These are phyloP conservation scores for Flaveria trinervia DNA, from an alignment of 129 eudicot species.

Conservation along the genomic window DNA sequence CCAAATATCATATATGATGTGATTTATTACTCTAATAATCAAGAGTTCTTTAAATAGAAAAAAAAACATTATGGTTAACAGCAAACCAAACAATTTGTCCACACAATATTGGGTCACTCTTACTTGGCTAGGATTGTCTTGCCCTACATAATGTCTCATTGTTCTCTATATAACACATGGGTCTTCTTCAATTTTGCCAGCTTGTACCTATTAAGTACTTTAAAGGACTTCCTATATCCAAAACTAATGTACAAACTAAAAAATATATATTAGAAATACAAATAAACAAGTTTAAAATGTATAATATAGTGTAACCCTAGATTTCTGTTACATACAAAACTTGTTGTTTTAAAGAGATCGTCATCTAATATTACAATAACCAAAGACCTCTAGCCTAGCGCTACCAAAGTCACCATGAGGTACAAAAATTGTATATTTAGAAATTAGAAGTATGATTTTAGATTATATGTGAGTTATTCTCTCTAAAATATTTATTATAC, in stretches of 20 bases:
- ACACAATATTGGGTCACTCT: constrained; percentile 26
- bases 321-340: neutral
- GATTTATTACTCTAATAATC: neutral
- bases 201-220: constrained; percentile 42
- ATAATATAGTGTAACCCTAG: neutral
- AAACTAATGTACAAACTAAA: neutral
- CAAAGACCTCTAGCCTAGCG: too few species aligned
- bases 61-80: constrained; percentile 5
- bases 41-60: neutral
- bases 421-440: too few species aligned
- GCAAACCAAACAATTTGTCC: constrained; percentile 37
- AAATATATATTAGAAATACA: neutral
- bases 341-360: neutral
- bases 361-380: neutral
- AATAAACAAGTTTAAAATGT: neutral
- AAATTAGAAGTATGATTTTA: too few species aligned
- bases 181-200: constrained; percentile 28
- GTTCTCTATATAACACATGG: constrained; percentile 25
- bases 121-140: constrained; percentile 36
- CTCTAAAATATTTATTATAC: neutral
- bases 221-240: constrained; percentile 11
- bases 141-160: constrained; percentile 41
- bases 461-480: too few species aligned
- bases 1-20: neutral
- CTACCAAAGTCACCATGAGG: too few species aligned